These are phyloP conservation scores for Penicillium sp. DNA, from an alignment of 2,329 filamentous ascomycete genomes.

Conservation along the genomic window DNA sequence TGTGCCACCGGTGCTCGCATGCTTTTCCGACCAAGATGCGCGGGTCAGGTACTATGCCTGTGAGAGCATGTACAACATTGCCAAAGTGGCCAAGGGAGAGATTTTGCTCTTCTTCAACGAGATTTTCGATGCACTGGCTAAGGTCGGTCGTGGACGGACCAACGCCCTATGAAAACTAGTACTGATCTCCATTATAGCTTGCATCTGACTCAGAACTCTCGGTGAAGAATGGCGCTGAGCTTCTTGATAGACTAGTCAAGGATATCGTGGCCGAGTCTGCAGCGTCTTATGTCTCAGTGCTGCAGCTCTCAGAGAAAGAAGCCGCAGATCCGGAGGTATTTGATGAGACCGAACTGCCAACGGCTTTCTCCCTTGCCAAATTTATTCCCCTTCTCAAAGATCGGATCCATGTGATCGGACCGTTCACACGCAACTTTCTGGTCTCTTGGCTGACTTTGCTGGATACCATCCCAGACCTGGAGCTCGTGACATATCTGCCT, in stretches of 20 bases:
- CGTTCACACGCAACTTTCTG: slow-evolving; percentile 90
- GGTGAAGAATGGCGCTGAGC: slow-evolving; percentile 95
- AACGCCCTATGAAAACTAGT: slow-evolving; percentile 5
- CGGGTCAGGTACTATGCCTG: slow-evolving; percentile 96
- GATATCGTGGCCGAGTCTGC: slow-evolving; percentile 95
- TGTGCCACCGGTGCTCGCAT: slow-evolving; percentile 91
- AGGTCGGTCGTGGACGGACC: slow-evolving; percentile 55
- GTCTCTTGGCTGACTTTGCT: slow-evolving; percentile 94
- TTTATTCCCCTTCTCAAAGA: slow-evolving; percentile 95
- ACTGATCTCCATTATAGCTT: slow-evolving; percentile 56
- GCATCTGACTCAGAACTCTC: slow-evolving; percentile 94
- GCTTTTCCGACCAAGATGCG: slow-evolving; percentile 97
- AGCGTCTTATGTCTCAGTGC: slow-evolving; percentile 86
- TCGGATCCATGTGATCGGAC: slow-evolving; percentile 88
- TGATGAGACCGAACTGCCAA: slow-evolving; percentile 58
- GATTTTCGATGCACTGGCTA: slow-evolving; percentile 95
- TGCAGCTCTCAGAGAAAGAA: slow-evolving; percentile 62
- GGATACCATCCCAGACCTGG: slow-evolving; percentile 93
- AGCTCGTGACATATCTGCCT: slow-evolving; percentile 87
- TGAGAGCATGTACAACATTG: slow-evolving; percentile 99
- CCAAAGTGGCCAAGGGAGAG: slow-evolving; percentile 97
- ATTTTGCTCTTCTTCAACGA: slow-evolving; percentile 97
- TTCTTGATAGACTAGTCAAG: slow-evolving; percentile 90
- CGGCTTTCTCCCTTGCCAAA: slow-evolving; percentile 82
- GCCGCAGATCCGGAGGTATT: slow-evolving; percentile 41